Evolutionary conservation across 306 rosid species (phyloP).

Genomic region (Vigna mungo): DNA sequence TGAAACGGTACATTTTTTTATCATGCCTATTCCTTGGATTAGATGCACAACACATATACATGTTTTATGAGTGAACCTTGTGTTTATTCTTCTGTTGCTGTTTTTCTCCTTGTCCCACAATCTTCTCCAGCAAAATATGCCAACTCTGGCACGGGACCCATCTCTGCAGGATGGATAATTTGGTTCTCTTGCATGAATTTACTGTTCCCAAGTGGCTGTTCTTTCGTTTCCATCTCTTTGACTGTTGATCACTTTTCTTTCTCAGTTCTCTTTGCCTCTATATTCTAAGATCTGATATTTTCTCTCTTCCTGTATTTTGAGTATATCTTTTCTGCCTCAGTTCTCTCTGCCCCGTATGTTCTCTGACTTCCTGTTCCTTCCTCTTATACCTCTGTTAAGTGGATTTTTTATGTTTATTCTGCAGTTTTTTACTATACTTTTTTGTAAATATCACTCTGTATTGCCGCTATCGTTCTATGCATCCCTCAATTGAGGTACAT

Average conservation of each 20-base stretch:
- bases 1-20: slow-evolving; percentile 22
- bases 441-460: no score
- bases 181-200: neutral
- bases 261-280: neutral
- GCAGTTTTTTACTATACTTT: neutral
- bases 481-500: neutral
- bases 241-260: neutral
- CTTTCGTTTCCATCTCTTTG: neutral
- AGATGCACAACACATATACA: slow-evolving; percentile 7
- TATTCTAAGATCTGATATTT: neutral
- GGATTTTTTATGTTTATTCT: neutral
- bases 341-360: neutral
- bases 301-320: neutral
- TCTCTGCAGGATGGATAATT: neutral
- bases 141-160: neutral
- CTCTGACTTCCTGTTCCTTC: neutral
- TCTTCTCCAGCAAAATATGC: neutral
- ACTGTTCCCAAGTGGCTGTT: neutral
- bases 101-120: neutral
- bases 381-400: neutral
- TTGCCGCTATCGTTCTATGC: neutral
- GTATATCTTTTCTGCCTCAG: neutral
- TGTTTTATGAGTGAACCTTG: neutral
- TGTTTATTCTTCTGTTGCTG: slow-evolving; percentile 31
- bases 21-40: slow-evolving; percentile 21